Percentiles rank a stretch among this genome's conserved stretches.
These are phyloP conservation scores for Cercospora sojina DNA, from an alignment of 2,329 filamentous ascomycete genomes.

Conservation along the genomic window DNA sequence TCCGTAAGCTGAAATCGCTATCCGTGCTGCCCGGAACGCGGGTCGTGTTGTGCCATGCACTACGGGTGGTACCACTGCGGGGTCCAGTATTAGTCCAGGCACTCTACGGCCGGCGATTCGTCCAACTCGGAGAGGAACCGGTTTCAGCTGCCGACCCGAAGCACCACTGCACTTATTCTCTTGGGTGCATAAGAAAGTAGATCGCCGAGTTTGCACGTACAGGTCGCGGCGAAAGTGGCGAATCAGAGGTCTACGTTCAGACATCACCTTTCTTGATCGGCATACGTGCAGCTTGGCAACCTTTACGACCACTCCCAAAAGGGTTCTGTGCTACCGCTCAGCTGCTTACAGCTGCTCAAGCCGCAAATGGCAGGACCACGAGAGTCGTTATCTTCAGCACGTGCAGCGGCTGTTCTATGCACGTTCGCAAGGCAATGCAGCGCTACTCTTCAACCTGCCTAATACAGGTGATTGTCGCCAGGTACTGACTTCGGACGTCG, in stretches of 20 bases:
- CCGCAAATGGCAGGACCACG: constrained; percentile 14
- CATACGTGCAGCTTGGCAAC: constrained; percentile 24
- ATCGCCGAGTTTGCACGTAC: constrained; percentile 16
- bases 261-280: constrained; percentile 18
- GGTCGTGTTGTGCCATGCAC: neutral
- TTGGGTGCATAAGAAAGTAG: constrained; percentile 21
- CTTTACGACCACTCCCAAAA: neutral
- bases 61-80: neutral
- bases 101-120: neutral
- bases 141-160: constrained; percentile 16
- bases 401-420: constrained; percentile 16
- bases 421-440: constrained; percentile 5
- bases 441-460: constrained; percentile 17
- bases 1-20: constrained; percentile 1
- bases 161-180: constrained; percentile 8
- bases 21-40: neutral
- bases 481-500: constrained; percentile 8
- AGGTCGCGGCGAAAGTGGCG: constrained; percentile 14
- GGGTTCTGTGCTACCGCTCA: constrained; percentile 10
- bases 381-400: constrained; percentile 22
- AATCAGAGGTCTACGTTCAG: constrained; percentile 15
- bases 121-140: constrained; percentile 14
- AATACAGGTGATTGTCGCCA: constrained; percentile 12
- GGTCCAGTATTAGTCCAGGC: neutral
- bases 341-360: constrained; percentile 12